Percentiles rank a stretch among this genome's conserved stretches.
Conservation (phyloP, 176 grass and related monocot species). For the Raddia distichophylla region DNA sequence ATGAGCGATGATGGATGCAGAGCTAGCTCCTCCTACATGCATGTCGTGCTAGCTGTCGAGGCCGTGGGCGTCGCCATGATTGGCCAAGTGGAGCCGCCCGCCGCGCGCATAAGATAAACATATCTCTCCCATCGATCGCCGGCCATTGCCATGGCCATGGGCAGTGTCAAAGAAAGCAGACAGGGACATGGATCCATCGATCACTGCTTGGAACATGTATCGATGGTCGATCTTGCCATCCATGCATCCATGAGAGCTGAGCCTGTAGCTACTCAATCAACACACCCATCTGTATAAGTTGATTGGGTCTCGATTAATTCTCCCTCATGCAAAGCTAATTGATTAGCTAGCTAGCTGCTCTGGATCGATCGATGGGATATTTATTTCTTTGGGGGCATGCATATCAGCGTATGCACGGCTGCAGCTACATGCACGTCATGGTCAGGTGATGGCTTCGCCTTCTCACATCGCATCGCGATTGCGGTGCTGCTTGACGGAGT, state of each 20-base stretch:
- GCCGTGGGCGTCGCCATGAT: not conserved
- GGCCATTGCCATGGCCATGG: not conserved
- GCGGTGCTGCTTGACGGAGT: not conserved
- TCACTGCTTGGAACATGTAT: not conserved
- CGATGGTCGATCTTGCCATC: not conserved
- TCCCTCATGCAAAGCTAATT: no score
- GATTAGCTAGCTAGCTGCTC: no score
- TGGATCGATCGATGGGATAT: no score
- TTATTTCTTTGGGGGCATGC: no score
- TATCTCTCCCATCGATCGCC: not conserved
- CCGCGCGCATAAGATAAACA: not conserved
- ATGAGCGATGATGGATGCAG: not conserved
- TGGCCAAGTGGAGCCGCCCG: constrained; percentile 1
- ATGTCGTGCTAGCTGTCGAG: constrained; percentile 13
- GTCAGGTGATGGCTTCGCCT: not conserved
- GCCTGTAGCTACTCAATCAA: no score
- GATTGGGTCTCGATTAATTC: no score
- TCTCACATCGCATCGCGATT: not conserved
- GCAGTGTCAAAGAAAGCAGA: not conserved
- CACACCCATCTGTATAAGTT: no score
- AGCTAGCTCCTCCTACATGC: not conserved
- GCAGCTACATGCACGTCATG: not conserved
- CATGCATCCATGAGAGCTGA: no score
- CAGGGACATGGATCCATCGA: no score
- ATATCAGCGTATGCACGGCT: no score